Base-by-base conservation (phyloP, 495 filamentous ascomycete genomes). In the Podospora bellae-mahoneyi region DNA sequence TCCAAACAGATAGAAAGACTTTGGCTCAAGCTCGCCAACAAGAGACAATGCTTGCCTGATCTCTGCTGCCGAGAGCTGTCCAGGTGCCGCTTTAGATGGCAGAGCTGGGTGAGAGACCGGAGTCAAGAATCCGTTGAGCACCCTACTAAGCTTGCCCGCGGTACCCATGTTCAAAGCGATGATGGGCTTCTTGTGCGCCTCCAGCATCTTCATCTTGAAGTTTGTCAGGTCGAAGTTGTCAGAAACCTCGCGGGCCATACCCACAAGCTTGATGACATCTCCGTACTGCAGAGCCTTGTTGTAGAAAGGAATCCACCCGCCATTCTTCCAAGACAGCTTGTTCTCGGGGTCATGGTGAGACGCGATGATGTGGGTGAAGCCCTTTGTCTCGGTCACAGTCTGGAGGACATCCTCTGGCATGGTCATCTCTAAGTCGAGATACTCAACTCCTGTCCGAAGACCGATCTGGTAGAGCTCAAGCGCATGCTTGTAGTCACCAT, bases 141-240 rank as follows among this genome's bases (percentile, higher is more conserved):
- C 89, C 39, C 95, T 86, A 75, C 92, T 96, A 18, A 97, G 87
- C 77, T 97, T 94, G 26, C 95, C 95, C 34, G 85, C 81, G 20
- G 87, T 83, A 48, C 96, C 94, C 94, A 98, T 98, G 80, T 99
- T 98, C 79, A 99, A 89, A 2, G 92, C 93, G 73, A 99, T 97
- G 69, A 98, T 75, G 4, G 92, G 95, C 10, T 86, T 86, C 44
- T 90, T 83, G 74, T 96, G 91, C 0, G 88, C 84, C 30, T 85
- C 78, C 44, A 84, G 83, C 69, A 92, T 91, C 85, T 86, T 90
- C 44, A 81, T 81, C 80, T 90, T 93, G 86, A 98, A 99, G 64
- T 87, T 87, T 71, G 88, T 85, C 23, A 99, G 86, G 56, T 88
- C 87, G 68, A 89, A 92, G 78, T 99, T 99, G 79, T 97, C 93